A percentile compares a stretch with the other conserved stretches of the same genome.
Evolutionary conservation across 1,139 yeast species (phyloP).

Genomic region (Candida buenavistaensis): DNA sequence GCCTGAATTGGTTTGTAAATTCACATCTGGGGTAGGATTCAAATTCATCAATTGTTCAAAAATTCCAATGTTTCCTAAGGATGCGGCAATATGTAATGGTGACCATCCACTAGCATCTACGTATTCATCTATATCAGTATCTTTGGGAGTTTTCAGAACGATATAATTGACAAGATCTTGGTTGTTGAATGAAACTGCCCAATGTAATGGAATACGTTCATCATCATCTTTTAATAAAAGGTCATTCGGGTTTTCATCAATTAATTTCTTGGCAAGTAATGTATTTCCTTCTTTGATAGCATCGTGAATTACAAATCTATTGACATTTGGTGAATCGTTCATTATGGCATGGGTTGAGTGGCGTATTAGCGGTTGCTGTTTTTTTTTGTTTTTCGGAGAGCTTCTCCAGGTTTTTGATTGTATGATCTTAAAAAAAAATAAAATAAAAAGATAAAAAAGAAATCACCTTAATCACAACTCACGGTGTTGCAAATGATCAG

Average conservation of each 20-base stretch:
- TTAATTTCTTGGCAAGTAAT: conserved; percentile 46
- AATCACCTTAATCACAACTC: too few species aligned
- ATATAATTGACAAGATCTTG: conserved; percentile 53
- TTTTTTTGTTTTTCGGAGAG: too few species aligned
- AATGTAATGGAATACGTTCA: conserved; percentile 79
- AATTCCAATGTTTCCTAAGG: conserved; percentile 65
- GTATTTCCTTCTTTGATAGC: conserved; percentile 60
- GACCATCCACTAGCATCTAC: conserved; percentile 85
- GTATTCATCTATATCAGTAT: conserved; percentile 50
- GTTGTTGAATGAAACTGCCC: conserved; percentile 79
- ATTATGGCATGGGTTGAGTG: not conserved
- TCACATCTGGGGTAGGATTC: conserved; percentile 36
- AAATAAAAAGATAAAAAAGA: too few species aligned
- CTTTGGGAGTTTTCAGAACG: conserved; percentile 32
- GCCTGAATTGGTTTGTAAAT: conserved; percentile 61
- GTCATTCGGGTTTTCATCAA: conserved; percentile 48
- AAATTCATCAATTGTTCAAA: conserved; percentile 37
- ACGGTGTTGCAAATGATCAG: too few species aligned
- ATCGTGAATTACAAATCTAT: conserved; percentile 46
- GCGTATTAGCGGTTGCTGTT: not conserved
- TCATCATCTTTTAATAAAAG: conserved; percentile 61
- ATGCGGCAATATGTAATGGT: conserved; percentile 77
- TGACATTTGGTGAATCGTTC: conserved; percentile 2
- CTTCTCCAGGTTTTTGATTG: too few species aligned
- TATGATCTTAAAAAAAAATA: too few species aligned